These are phyloP conservation scores for Lumnitzera racemosa DNA, from an alignment of 345 rosid genomes.

Conservation along the genomic window DNA sequence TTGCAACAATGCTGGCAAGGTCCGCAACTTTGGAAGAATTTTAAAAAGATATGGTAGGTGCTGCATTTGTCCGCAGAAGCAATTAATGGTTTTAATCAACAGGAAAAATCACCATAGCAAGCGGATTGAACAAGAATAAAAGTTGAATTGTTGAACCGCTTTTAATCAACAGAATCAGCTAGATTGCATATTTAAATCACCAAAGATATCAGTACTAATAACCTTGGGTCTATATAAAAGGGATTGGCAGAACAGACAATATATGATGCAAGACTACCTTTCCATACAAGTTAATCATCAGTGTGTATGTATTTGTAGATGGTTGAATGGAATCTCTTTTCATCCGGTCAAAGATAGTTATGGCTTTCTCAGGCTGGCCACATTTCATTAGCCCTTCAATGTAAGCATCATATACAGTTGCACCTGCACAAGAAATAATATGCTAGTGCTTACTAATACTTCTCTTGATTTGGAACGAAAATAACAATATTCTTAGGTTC, in stretches of 20 bases:
- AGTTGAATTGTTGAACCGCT: too few species aligned
- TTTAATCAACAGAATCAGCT: too few species aligned
- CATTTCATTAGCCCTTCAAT: slow-evolving; percentile 77
- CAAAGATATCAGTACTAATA: too few species aligned
- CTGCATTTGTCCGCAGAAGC: too few species aligned
- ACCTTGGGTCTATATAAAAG: too few species aligned
- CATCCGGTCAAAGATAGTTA: slow-evolving; percentile 67
- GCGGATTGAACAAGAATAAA: too few species aligned
- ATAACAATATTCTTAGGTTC: too few species aligned
- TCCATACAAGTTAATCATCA: slow-evolving; percentile 85
- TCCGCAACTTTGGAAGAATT: too few species aligned
- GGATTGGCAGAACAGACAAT: not conserved
- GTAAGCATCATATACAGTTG: slow-evolving; percentile 68
- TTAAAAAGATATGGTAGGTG: too few species aligned
- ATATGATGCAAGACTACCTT: slow-evolving; percentile 38
- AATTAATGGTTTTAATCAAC: not conserved
- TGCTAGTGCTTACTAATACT: not conserved
- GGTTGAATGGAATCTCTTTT: slow-evolving; percentile 59
- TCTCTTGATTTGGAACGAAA: not conserved
- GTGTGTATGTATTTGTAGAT: slow-evolving; percentile 70
- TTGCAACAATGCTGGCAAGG: too few species aligned
- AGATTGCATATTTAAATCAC: too few species aligned
- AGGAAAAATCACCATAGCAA: too few species aligned
- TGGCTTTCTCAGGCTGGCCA: slow-evolving; percentile 52
- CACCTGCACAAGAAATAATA: slow-evolving; percentile 30